A percentile compares a stretch with the other conserved stretches of the same genome.
phyloP scores from a whole-genome alignment of 305 asterid species.

The Fraxinus dipetala region DNA sequence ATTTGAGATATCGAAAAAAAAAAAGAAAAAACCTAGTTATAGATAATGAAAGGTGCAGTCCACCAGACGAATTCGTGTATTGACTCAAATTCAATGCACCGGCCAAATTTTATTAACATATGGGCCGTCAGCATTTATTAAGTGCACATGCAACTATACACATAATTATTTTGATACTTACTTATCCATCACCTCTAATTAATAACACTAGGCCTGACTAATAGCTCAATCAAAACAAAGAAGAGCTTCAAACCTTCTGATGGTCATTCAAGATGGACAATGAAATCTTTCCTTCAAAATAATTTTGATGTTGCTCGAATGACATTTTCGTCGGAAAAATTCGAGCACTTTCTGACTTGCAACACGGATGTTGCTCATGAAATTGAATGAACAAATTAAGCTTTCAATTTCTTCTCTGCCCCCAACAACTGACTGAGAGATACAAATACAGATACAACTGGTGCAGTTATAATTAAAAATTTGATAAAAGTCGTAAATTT shows the following conservation, averaged over 20 bases:
- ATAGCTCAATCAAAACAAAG: neutral
- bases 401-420: neutral
- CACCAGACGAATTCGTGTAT: neutral
- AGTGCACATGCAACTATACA: conserved; percentile 17
- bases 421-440: neutral
- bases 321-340: conserved; percentile 57
- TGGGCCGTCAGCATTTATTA: conserved; percentile 9
- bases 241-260: conserved; percentile 57
- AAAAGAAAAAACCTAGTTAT: neutral
- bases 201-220: neutral
- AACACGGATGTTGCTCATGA: conserved; percentile 66
- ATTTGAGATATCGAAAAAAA: neutral
- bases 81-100: neutral
- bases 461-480: neutral
- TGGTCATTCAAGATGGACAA: conserved; percentile 54
- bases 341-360: conserved; percentile 84
- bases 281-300: conserved; percentile 74
- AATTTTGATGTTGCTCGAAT: conserved; percentile 75
- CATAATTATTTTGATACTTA: neutral
- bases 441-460: neutral
- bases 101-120: neutral
- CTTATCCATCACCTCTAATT: neutral
- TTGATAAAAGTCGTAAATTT: neutral
- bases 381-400: conserved; percentile 2
- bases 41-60: neutral